Evolutionary conservation across 768 basidiomycete species (phyloP).

Genomic region (Tylopilus subfusipes): DNA sequence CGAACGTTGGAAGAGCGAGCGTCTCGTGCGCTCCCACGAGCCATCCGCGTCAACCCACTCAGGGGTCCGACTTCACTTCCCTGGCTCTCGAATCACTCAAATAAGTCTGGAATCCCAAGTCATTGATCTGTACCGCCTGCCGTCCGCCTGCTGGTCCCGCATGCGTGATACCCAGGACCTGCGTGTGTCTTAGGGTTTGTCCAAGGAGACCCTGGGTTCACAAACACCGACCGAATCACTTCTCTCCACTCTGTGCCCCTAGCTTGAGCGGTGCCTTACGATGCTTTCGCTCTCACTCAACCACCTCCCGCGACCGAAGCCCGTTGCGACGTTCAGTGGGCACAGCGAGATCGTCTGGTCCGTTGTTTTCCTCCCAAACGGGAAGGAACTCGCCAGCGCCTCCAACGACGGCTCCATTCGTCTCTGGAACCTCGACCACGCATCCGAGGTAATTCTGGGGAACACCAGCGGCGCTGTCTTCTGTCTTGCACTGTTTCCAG

Average conservation of each 20-base stretch:
- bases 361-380: slow-evolving; percentile 26
- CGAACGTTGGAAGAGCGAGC: not conserved
- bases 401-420: slow-evolving; percentile 31
- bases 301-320: slow-evolving; percentile 26
- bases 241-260: slow-evolving; percentile 23
- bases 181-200: slow-evolving; percentile 31
- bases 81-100: slow-evolving; percentile 26
- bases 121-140: slow-evolving; percentile 33
- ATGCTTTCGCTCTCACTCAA: slow-evolving; percentile 32
- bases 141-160: slow-evolving; percentile 32
- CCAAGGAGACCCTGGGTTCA: slow-evolving; percentile 22
- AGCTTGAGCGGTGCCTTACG: slow-evolving; percentile 19
- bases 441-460: slow-evolving; percentile 24
- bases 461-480: slow-evolving; percentile 22
- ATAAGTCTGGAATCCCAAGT: slow-evolving; percentile 29
- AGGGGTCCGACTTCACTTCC: slow-evolving; percentile 28
- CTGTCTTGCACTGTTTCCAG: slow-evolving; percentile 26
- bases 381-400: slow-evolving; percentile 24
- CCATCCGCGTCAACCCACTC: slow-evolving; percentile 26
- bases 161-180: slow-evolving; percentile 29
- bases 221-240: slow-evolving; percentile 22
- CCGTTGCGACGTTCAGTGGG: slow-evolving; percentile 21
- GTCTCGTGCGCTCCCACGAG: slow-evolving; percentile 27
- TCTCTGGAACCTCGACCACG: slow-evolving; percentile 27
- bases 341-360: slow-evolving; percentile 31